Evolutionary conservation across 768 basidiomycete genomes (phyloP).

Genomic region (Asterophora parasitica): DNA sequence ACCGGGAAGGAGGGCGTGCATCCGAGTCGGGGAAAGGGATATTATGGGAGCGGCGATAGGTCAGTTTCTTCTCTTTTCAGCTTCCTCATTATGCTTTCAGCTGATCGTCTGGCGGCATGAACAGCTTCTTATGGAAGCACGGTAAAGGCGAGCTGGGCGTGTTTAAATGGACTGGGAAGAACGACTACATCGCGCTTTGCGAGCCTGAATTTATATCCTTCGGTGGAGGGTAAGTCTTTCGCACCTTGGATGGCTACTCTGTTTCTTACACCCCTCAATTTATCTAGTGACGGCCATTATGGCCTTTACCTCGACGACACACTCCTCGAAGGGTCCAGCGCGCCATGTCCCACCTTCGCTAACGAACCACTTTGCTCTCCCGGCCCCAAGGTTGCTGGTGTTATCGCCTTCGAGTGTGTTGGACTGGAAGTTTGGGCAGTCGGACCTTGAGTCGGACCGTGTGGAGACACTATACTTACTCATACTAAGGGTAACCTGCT

Average conservation of each 20-base stretch:
- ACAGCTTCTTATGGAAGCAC: slow-evolving; percentile 76
- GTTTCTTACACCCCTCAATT: not conserved
- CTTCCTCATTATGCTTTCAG: not conserved
- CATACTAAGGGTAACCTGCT: too few species aligned
- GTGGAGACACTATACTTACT: too few species aligned
- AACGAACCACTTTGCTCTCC: slow-evolving; percentile 75
- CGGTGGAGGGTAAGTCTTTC: slow-evolving; percentile 76
- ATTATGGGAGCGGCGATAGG: slow-evolving; percentile 91
- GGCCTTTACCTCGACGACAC: slow-evolving; percentile 85
- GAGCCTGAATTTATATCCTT: slow-evolving; percentile 79
- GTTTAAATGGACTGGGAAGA: slow-evolving; percentile 83
- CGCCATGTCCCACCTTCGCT: slow-evolving; percentile 78
- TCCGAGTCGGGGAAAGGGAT: slow-evolving; percentile 54
- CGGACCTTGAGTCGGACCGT: slow-evolving; percentile 30
- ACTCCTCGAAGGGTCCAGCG: slow-evolving; percentile 79
- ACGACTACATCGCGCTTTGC: slow-evolving; percentile 87
- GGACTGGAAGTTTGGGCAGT: slow-evolving; percentile 91
- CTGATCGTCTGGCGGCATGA: not conserved
- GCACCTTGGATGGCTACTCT: not conserved
- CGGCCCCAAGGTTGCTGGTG: slow-evolving; percentile 41
- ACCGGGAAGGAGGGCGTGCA: slow-evolving; percentile 73
- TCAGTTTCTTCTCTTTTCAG: slow-evolving; percentile 20
- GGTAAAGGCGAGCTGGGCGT: slow-evolving; percentile 46
- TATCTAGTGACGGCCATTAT: slow-evolving; percentile 74
- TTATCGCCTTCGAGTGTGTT: slow-evolving; percentile 80